Base-by-base conservation (phyloP, 305 asterid genomes). In the Solanum hybrid region DNA sequence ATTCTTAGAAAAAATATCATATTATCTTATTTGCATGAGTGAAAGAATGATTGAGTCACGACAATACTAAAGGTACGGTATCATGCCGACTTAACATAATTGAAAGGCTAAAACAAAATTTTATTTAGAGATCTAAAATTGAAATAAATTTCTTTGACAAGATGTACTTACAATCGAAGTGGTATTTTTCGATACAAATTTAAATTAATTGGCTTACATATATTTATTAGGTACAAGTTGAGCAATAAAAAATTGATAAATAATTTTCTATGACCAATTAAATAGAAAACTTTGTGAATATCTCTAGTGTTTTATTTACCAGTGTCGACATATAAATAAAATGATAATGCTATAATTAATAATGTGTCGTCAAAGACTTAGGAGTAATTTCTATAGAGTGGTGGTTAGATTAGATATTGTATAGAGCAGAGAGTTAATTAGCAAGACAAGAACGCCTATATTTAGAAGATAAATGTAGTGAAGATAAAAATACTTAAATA, bases 101-200 rank as follows among this genome's bases (percentile, higher is more conserved):
- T 20, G 71, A 0, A 61, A 61, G 26, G 0, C 71, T 61, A 8
- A 0, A 20, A 20, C 0, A 61, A 61, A 61, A 64, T 64, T 64
- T 22, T 64, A 64, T 64, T 22, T 22, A 22, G 73, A 20, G 5
- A 64, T 20, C 5, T 8, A 64, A 61, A 64, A 64, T 22, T 20
- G 11, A 8, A 20, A 61, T 20, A 64, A 64, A 64, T 64, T 64
- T 22, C 16, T 10, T 69, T 69, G 16, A 2, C 14, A 24, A 69
- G 14, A 69, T 24, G 1, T 0, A 11, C 31, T n/a, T 24, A 69
- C 0, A 22, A 2, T 1, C 0, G 2, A 24, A 67, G 8, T 69
- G 16, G 1, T 4, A 24, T 4, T 69, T 64, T n/a, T 11, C 0
- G 0, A 69, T 0, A 11, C 4, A 0, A 69, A 69, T 69, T 24